Base-by-base conservation (phyloP, 2,329 filamentous ascomycete genomes). In the Hypoxylon sp. region DNA sequence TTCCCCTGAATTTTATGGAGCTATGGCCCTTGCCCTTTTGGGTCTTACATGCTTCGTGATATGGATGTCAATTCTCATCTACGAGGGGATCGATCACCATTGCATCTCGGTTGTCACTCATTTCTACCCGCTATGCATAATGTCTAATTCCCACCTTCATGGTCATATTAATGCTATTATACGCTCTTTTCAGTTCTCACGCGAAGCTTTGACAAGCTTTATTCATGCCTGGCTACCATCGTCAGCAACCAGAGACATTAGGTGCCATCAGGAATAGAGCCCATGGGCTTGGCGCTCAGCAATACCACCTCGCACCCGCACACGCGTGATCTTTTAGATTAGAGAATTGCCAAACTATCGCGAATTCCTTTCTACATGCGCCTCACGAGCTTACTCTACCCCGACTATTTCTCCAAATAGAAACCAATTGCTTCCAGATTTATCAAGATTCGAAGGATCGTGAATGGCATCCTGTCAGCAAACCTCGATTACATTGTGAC, bases 1-100 rank as follows among this genome's bases (percentile, higher is more conserved):
- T 65, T 68, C 68, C 61, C 68, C 68, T 70, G 64, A 70, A 64
- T 62, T 62, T 61, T 59, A 55, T 68, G 60, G 68, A 59, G 58
- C 64, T 42, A 17, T 50, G 17, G 14, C 56, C 51, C 44, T 57
- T 55, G 54, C 66, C 46, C 40, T 20, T 62, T 62, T 37, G 33
- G 48, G 61, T 49, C 56, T 64, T 37, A 46, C 20, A 31, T 48
- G 14, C 33, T 49, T 54, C 58, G 54, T 48, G 48, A 30, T 62
- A 48, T 54, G 60, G 50, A n/a, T 44, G 44, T 55, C 56, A 66
- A 46, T 61, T 65, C 56, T 50, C 46, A 51, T 60, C 46, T 49
- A 51, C 42, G 35, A 40, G 35, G n/a, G 49, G 20, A 60, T 60
- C 49, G 63, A 60, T 64, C 37, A 61, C 40, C 55, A 48, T 62